Conservation (phyloP, 2,329 filamentous ascomycete species). For the Aspergillus brunneoviolaceus region DNA sequence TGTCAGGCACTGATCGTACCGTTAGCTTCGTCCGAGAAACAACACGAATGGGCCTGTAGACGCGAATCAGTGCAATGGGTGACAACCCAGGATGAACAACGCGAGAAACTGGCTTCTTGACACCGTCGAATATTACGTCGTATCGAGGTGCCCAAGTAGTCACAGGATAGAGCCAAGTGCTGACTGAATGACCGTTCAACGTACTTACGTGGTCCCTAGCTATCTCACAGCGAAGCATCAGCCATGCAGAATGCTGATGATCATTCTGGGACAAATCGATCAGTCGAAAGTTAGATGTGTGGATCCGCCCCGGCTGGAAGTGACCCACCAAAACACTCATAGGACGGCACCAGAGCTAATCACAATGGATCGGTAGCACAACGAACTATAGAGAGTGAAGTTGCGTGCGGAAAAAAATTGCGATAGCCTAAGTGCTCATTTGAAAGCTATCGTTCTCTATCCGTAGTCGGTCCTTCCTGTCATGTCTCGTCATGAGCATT, state of each 20-base stretch:
- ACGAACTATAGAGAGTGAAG: neutral
- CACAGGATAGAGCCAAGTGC: neutral
- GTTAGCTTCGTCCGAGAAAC: neutral
- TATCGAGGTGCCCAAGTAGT: neutral
- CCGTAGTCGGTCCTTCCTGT: neutral
- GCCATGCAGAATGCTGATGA: neutral
- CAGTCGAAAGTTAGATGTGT: neutral
- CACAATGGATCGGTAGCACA: neutral
- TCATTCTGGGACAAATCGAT: neutral
- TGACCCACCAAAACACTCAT: neutral
- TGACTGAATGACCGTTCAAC: neutral
- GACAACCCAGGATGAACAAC: neutral
- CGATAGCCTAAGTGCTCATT: neutral
- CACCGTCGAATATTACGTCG: neutral
- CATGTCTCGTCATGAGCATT: neutral
- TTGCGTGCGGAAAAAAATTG: slow-evolving; percentile 8
- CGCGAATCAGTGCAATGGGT: neutral
- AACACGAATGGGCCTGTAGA: neutral
- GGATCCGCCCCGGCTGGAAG: neutral
- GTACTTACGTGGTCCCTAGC: slow-evolving; percentile 3
- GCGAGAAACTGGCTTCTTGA: neutral
- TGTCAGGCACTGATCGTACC: slow-evolving; percentile 13
- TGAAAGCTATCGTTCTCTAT: neutral
- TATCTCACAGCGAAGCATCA: neutral
- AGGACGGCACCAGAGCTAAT: neutral